These are phyloP conservation scores for Ophiostoma quercus DNA, from an alignment of 2,329 filamentous ascomycete species.

Conservation along the genomic window DNA sequence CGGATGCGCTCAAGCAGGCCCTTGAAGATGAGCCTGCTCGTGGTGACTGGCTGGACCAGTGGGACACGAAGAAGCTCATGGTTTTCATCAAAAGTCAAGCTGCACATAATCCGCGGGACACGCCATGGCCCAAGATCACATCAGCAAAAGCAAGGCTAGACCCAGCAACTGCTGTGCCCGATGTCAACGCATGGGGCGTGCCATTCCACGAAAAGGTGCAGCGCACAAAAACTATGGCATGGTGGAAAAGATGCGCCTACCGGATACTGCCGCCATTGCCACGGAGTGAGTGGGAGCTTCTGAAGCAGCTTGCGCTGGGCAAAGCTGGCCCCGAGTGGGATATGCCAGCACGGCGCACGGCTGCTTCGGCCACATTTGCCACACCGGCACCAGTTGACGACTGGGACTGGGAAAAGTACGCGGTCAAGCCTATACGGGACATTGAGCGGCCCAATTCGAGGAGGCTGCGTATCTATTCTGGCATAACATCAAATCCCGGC, in stretches of 20 bases:
- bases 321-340: constrained; percentile 37
- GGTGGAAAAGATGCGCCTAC: constrained; percentile 44
- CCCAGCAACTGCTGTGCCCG: constrained; percentile 38
- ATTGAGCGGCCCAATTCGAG: constrained; percentile 38
- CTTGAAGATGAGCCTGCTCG: not conserved
- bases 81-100: constrained; percentile 42
- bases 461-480: constrained; percentile 30
- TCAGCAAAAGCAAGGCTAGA: constrained; percentile 33
- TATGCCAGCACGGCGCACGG: constrained; percentile 37
- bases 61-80: constrained; percentile 45
- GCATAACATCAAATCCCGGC: constrained; percentile 21
- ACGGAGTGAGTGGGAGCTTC: constrained; percentile 50
- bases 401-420: constrained; percentile 44
- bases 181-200: constrained; percentile 47
- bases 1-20: constrained; percentile 38
- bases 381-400: not conserved
- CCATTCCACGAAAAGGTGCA: constrained; percentile 38
- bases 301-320: constrained; percentile 45
- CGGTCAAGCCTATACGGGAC: constrained; percentile 36
- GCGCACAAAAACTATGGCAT: constrained; percentile 42
- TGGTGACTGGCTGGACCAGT: constrained; percentile 45
- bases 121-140: constrained; percentile 32
- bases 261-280: constrained; percentile 52
- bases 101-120: constrained; percentile 30
- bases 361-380: constrained; percentile 27